Evolutionary conservation across 2,329 filamentous ascomycete species (phyloP).

Genomic region (Pestalotiopsis sp.): DNA sequence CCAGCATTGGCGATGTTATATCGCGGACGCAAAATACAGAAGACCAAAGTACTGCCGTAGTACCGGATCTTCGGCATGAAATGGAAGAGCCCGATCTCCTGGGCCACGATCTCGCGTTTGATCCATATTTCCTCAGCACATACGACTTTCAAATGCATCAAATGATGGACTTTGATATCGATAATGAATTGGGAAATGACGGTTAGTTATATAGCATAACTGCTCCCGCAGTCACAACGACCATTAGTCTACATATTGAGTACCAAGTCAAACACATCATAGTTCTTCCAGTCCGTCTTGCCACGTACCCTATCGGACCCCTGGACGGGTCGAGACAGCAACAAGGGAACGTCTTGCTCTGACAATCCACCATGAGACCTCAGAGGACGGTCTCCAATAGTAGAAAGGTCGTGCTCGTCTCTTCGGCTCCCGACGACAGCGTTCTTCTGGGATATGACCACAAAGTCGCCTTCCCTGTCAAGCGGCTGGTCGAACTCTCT

Average conservation of each 20-base stretch:
- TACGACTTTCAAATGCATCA: background rate
- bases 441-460: constrained; percentile 35
- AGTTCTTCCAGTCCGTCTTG: background rate
- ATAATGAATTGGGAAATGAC: background rate
- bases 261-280: background rate
- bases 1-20: constrained; percentile 9
- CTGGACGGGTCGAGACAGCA: background rate
- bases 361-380: constrained; percentile 41
- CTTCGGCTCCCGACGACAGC: constrained; percentile 36
- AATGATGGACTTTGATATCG: background rate
- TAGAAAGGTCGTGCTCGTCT: constrained; percentile 35
- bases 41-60: background rate
- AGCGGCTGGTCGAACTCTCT: constrained; percentile 35
- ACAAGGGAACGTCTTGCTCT: constrained; percentile 35
- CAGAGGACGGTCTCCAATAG: constrained; percentile 32
- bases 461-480: constrained; percentile 40
- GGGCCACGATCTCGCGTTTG: background rate
- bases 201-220: background rate
- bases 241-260: background rate
- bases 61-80: background rate
- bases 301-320: background rate
- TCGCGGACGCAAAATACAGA: background rate
- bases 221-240: background rate
- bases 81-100: background rate
- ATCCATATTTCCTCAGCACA: background rate